Base-by-base conservation (phyloP, 345 rosid species). In the Heritiera littoralis region DNA sequence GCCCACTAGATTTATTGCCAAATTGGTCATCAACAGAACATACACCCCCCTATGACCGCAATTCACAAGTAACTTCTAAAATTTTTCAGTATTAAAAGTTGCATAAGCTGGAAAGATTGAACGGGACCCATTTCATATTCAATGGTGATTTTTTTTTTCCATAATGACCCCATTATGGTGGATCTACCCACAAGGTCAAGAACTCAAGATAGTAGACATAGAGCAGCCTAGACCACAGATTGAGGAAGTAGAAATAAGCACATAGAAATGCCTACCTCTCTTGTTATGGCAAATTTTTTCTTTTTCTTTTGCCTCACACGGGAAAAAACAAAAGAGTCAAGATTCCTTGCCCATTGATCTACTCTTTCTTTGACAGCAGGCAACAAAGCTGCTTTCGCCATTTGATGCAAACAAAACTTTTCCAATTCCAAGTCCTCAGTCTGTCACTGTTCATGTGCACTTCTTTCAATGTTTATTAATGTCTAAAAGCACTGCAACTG, bases 281-380 rank as follows among this genome's bases (percentile, higher is more conserved):
- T 0, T 3, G 6, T 41, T 49, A 76, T 6, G 86, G 88, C 85
- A 88, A 23, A 23, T 86, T 89, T 81, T 85, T 86, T 43, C 43
- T 41, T 41, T 41, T 41, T 41, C 6, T 4, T 40, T n/a, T 59
- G 68, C 77, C 7, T 7, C 45, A 58, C 75, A 17, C 7, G 11
- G 23, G 72, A 77, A 68, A 81, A 74, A 59, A 66, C 60, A 64
- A 77, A 76, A 70, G n/a, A n/a, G n/a, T n/a, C n/a, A n/a, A 90
- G 89, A 89, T 90, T 89, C 94, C 89, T 89, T 83, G 83, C 84
- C 87, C 84, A 81, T 52, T 80, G 81, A 76, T 84, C 79, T 59
- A 79, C 86, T 81, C 84, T 77, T 80, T 64, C 82, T 38, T 83
- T 74, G 84, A 87, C 89, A 86, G 81, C 84, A 82, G 70, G 70